Evolutionary conservation across 176 grass and related monocot species (phyloP).

Genomic region (Dendrocalamus sinicus): DNA sequence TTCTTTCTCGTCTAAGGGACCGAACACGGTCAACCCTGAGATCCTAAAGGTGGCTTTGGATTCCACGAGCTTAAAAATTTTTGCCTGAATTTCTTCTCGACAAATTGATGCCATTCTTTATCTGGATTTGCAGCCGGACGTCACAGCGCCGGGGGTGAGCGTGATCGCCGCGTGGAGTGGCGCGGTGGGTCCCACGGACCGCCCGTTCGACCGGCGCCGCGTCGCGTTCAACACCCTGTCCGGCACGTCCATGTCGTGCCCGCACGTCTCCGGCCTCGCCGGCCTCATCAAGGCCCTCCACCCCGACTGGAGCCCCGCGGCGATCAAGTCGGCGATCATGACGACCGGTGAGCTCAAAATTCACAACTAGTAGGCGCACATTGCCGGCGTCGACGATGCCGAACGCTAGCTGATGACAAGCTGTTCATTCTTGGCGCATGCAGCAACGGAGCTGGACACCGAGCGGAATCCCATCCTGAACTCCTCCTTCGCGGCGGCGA

Average conservation of each 20-base stretch:
- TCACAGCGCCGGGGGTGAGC: conserved; percentile 66
- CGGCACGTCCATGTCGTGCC: conserved; percentile 91
- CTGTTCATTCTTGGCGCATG: background rate
- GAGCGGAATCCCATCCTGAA: conserved; percentile 34
- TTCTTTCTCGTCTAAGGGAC: conserved; percentile 67
- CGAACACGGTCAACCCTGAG: conserved; percentile 56
- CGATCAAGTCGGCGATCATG: too few relatives aligned
- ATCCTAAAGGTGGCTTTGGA: conserved; percentile 62
- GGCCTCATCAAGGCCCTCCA: too few relatives aligned
- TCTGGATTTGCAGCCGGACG: conserved; percentile 49
- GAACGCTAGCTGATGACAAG: background rate
- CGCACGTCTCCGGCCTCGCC: conserved; percentile 60
- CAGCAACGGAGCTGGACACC: conserved; percentile 58
- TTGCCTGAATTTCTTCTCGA: background rate
- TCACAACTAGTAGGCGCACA: background rate
- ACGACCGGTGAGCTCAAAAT: background rate
- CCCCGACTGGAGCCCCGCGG: too few relatives aligned
- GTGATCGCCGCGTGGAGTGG: conserved; percentile 62
- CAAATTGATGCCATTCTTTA: background rate
- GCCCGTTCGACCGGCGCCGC: conserved; percentile 46
- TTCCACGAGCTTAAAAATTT: background rate
- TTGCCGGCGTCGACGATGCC: background rate
- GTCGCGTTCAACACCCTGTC: conserved; percentile 52
- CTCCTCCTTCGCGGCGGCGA: conserved; percentile 44
- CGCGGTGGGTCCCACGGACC: conserved; percentile 20